A percentile compares a stretch with the other conserved stretches of the same genome.
Conservation (phyloP, 805 yeast genomes). For the Hanseniaspora occidentalis region DNA sequence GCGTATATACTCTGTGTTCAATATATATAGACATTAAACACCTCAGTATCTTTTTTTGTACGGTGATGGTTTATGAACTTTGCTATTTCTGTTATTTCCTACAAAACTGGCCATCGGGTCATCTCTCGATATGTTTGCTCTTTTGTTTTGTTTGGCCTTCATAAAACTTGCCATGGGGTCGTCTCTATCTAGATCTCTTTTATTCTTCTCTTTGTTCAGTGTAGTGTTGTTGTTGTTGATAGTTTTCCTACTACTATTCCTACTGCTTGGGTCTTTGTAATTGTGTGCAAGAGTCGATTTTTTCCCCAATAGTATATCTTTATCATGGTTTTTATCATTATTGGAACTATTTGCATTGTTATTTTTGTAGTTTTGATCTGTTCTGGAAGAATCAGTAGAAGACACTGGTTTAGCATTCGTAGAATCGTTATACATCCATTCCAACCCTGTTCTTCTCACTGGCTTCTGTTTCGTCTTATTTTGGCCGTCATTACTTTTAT, state of each 20-base stretch:
- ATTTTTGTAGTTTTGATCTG: not conserved
- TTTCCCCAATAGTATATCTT: not conserved
- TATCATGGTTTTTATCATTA: too few species aligned
- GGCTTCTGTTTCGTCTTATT: too few species aligned
- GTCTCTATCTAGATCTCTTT: not conserved
- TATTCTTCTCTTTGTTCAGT: not conserved
- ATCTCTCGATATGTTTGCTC: not conserved
- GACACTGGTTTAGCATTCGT: not conserved
- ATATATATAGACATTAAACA: not conserved
- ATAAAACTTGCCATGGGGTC: not conserved
- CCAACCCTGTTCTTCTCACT: conserved; percentile 36
- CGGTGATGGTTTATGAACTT: not conserved
- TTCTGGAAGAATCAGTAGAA: not conserved
- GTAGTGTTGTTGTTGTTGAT: too few species aligned
- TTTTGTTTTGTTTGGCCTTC: not conserved
- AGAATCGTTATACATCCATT: conserved; percentile 78
- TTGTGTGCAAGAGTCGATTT: not conserved
- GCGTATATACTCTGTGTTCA: too few species aligned
- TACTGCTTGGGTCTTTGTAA: not conserved
- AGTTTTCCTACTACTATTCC: too few species aligned
- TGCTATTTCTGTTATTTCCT: not conserved
- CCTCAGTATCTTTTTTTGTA: not conserved
- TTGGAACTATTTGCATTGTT: not conserved
- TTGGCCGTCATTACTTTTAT: too few species aligned
- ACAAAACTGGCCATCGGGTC: not conserved